Evolutionary conservation across 345 rosid genomes (phyloP).

Genomic region (Rhodamnia rubescens): DNA sequence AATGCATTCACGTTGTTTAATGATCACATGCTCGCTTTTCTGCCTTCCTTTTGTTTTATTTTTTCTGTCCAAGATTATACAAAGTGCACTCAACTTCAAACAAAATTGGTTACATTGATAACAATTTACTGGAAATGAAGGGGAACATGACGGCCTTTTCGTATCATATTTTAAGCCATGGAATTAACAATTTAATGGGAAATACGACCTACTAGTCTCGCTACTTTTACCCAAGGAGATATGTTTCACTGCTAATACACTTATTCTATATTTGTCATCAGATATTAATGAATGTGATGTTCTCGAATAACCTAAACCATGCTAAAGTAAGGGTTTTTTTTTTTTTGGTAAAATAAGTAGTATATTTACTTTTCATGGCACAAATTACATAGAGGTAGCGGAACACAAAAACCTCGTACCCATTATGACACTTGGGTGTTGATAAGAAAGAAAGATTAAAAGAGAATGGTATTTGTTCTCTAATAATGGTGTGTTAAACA

Average conservation of each 20-base stretch:
- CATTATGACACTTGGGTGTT: too few relatives aligned
- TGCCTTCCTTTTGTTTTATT: neutral
- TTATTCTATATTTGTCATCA: neutral
- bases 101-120: neutral
- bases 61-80: neutral
- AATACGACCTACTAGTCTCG: neutral
- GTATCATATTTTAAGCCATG: neutral
- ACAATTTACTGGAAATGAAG: neutral
- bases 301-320: too few relatives aligned
- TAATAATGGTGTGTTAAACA: too few relatives aligned
- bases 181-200: neutral
- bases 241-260: neutral
- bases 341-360: too few relatives aligned
- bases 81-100: neutral
- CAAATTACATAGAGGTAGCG: too few relatives aligned
- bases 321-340: too few relatives aligned
- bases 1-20: neutral
- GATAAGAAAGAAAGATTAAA: too few relatives aligned
- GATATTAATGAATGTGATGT: neutral
- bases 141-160: neutral
- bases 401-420: too few relatives aligned
- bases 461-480: too few relatives aligned
- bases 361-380: too few relatives aligned
- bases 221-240: neutral
- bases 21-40: neutral